These are phyloP conservation scores for Periconia macrospinosa DNA, from an alignment of 2,329 filamentous ascomycete genomes.

Conservation along the genomic window DNA sequence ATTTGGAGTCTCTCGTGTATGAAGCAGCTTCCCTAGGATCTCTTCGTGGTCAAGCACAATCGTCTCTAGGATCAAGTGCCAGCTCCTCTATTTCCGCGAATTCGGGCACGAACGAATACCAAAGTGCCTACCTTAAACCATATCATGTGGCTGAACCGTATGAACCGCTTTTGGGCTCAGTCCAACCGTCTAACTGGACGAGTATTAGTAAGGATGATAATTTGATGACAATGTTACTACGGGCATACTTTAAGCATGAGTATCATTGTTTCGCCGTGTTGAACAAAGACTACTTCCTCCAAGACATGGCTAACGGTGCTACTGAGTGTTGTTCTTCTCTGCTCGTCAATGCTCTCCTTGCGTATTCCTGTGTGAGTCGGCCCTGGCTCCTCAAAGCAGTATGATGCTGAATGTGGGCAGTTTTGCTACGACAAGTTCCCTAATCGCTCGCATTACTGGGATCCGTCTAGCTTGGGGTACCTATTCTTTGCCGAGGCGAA, in stretches of 20 bases:
- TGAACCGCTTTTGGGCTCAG: constrained; percentile 1
- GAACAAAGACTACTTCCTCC: constrained; percentile 15
- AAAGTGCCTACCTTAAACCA: not conserved
- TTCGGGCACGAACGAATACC: not conserved
- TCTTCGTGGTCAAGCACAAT: no score
- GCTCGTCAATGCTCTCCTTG: constrained; percentile 9
- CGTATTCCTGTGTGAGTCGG: constrained; percentile 8
- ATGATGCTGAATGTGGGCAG: not conserved
- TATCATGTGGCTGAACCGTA: constrained; percentile 3
- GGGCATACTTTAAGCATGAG: constrained; percentile 11
- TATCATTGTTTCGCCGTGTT: constrained; percentile 7
- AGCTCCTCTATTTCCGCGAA: no score
- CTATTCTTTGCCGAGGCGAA: not conserved
- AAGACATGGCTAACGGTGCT: constrained; percentile 4
- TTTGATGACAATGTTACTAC: constrained; percentile 6
- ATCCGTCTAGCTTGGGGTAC: constrained; percentile 1
- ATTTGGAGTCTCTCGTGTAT: not conserved
- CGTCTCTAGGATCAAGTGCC: no score
- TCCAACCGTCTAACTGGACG: constrained; percentile 10
- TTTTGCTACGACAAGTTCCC: not conserved
- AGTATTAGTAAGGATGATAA: constrained; percentile 4
- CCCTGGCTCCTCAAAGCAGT: not conserved
- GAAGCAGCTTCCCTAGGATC: no score
- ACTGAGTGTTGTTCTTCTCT: constrained; percentile 10
- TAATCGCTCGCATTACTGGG: constrained; percentile 1